Conservation (phyloP, 768 basidiomycete genomes). For the Mycena filopes region DNA sequence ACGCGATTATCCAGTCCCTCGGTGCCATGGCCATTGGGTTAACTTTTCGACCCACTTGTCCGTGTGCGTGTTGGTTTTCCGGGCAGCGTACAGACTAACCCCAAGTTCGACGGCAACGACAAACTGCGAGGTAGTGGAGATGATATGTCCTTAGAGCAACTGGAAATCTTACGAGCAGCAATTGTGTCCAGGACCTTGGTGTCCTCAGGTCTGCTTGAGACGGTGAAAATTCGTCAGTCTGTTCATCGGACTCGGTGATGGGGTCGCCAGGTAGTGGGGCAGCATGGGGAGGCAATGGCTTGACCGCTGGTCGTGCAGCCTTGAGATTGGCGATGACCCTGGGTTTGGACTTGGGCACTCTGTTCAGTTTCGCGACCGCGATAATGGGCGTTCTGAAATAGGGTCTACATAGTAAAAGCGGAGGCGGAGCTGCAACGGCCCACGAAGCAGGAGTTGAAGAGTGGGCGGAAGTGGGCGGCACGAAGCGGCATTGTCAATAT, state of each 20-base stretch:
- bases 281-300: neutral
- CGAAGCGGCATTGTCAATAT: neutral
- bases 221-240: neutral
- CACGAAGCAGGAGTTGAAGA: neutral
- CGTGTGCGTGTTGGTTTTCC: slow-evolving; percentile 25
- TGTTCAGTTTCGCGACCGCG: neutral
- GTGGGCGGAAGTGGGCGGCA: neutral
- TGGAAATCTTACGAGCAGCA: no score
- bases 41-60: slow-evolving; percentile 9
- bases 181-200: neutral
- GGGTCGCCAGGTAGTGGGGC: neutral
- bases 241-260: neutral
- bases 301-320: neutral
- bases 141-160: neutral
- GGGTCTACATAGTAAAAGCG: slow-evolving; percentile 7
- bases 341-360: neutral
- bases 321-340: neutral
- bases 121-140: slow-evolving; percentile 22
- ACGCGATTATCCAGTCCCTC: neutral
- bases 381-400: slow-evolving; percentile 15
- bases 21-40: neutral
- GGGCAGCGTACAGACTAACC: slow-evolving; percentile 23
- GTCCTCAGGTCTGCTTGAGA: neutral
- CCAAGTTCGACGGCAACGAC: slow-evolving; percentile 3
- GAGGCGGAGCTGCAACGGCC: neutral